A percentile compares a stretch with the other conserved stretches of the same genome.
Evolutionary conservation across 2,329 filamentous ascomycete genomes (phyloP).

Genomic region (Tolypocladium amazonense): DNA sequence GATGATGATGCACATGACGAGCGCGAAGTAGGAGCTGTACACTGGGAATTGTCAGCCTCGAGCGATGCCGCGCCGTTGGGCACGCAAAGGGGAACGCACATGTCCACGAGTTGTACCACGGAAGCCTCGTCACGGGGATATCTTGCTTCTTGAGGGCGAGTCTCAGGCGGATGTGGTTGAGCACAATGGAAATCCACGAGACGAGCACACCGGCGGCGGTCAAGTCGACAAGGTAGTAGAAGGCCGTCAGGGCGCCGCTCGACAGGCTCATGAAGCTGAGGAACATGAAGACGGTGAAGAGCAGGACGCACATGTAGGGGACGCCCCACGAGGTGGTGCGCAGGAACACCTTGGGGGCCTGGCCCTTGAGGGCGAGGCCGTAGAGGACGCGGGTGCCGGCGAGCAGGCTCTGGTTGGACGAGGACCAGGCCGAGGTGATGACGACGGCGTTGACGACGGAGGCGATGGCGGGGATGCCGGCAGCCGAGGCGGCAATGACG

Average conservation of each 20-base stretch:
- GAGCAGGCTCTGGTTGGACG: conserved; percentile 51
- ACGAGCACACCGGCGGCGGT: conserved; percentile 53
- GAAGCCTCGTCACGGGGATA: conserved; percentile 37
- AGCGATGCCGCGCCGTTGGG: too few relatives aligned
- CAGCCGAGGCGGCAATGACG: conserved; percentile 60
- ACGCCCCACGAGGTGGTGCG: conserved; percentile 51
- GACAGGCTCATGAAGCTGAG: conserved; percentile 49
- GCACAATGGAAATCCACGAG: conserved; percentile 49
- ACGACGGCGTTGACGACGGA: conserved; percentile 70
- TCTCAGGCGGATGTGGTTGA: conserved; percentile 48
- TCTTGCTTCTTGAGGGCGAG: conserved; percentile 44
- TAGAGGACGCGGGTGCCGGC: conserved; percentile 60
- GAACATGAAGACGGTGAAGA: conserved; percentile 43
- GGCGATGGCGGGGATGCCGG: conserved; percentile 56
- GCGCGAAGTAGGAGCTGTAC: conserved; percentile 48
- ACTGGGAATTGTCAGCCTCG: conserved; percentile 22
- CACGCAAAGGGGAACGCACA: conserved; percentile 25
- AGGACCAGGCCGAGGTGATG: conserved; percentile 56
- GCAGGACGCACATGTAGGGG: conserved; percentile 46
- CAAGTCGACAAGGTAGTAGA: conserved; percentile 53
- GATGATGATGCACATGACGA: conserved; percentile 52
- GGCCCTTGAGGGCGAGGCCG: conserved; percentile 54
- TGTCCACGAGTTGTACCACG: conserved; percentile 55
- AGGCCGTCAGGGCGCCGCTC: conserved; percentile 48
- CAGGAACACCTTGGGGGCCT: conserved; percentile 52